Evolutionary conservation across 2,329 filamentous ascomycete species (phyloP).

Genomic region (Fusarium chuoi): DNA sequence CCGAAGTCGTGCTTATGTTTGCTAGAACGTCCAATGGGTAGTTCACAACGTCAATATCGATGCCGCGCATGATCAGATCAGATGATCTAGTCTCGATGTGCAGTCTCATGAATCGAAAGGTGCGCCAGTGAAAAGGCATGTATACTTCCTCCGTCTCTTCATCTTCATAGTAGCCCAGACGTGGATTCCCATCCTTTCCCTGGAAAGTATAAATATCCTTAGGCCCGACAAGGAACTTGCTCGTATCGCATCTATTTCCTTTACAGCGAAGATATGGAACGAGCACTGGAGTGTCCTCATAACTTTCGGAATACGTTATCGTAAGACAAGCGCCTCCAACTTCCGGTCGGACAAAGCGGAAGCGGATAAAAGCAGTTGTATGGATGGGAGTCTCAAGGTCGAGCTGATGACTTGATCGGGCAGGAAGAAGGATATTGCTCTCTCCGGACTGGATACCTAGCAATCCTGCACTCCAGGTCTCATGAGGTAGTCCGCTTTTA

Average conservation of each 20-base stretch:
- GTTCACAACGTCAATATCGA: not conserved
- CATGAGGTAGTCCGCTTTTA: not conserved
- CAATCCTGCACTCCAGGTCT: not conserved
- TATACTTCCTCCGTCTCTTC: not conserved
- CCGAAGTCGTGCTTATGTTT: not conserved
- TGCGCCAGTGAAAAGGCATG: not conserved
- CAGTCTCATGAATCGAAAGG: not conserved
- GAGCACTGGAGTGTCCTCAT: not conserved
- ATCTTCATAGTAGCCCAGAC: not conserved
- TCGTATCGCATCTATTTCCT: not conserved
- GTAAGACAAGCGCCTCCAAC: not conserved
- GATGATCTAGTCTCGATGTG: not conserved
- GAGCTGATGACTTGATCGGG: not conserved
- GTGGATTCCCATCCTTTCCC: accelerated
- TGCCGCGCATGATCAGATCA: not conserved
- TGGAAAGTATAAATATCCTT: not conserved
- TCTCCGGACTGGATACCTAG: accelerated
- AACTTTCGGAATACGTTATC: not conserved
- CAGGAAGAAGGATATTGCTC: not conserved
- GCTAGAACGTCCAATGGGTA: not conserved
- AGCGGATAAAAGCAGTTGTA: not conserved
- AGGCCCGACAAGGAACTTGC: not conserved
- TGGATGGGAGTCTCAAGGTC: not conserved
- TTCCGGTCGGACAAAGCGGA: not conserved
- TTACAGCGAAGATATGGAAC: not conserved